Conservation (phyloP, 495 filamentous ascomycete species). For the Podospora pseudocomata region DNA sequence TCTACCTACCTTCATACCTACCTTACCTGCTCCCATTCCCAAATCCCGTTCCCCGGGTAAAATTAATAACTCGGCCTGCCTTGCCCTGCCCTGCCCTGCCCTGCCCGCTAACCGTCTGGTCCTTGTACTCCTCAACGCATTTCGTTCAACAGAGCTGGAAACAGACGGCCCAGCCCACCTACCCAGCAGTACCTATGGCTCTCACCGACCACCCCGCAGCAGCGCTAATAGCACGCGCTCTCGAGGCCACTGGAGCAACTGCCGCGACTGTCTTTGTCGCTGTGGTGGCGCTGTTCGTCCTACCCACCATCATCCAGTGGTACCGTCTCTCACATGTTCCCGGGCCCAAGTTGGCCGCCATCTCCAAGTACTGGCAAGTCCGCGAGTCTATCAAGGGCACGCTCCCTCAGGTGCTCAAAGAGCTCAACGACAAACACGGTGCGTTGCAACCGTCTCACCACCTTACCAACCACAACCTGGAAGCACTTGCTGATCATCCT, state of each 20-base stretch:
- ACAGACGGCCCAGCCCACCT: not conserved
- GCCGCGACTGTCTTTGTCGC: not conserved
- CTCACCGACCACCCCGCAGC: not conserved
- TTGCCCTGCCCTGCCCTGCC: too few relatives aligned
- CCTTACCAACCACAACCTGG: too few relatives aligned
- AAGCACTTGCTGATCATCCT: not conserved
- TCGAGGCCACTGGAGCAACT: not conserved
- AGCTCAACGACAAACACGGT: conserved; percentile 26
- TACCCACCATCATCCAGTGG: conserved; percentile 22
- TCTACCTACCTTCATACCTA: too few relatives aligned
- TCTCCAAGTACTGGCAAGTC: conserved; percentile 28
- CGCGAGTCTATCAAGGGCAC: conserved; percentile 17
- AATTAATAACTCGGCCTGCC: too few relatives aligned
- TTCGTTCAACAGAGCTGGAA: not conserved
- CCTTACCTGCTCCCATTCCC: not conserved
- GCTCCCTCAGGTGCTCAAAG: conserved; percentile 24
- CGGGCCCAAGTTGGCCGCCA: conserved; percentile 28
- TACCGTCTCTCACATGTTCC: conserved; percentile 33
- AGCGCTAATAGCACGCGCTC: not conserved
- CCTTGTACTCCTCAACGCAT: not conserved
- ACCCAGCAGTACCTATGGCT: not conserved
- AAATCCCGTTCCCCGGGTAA: not conserved
- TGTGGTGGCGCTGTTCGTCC: conserved; percentile 6
- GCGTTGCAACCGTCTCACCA: not conserved
- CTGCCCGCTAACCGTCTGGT: not conserved